Conservation (phyloP, 2,329 filamentous ascomycete genomes). For the Xylariales sp. region DNA sequence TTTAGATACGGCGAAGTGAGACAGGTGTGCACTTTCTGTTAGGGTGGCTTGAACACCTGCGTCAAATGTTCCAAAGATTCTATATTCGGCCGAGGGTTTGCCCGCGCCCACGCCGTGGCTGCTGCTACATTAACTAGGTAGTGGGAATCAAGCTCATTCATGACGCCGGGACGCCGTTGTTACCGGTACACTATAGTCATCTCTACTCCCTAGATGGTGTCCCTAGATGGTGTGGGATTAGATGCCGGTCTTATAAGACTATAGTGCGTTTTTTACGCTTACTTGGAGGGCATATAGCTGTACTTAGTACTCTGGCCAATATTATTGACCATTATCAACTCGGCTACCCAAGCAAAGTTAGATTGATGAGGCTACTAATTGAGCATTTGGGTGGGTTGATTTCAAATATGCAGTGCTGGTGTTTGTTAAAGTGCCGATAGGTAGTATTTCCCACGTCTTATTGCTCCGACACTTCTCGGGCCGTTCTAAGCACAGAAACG, state of each 20-base stretch:
- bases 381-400: constrained; percentile 5
- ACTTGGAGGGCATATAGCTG: constrained; percentile 3
- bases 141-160: constrained; percentile 41
- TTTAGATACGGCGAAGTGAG: constrained; percentile 30
- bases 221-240: constrained; percentile 1
- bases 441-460: constrained; percentile 2
- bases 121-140: constrained; percentile 22
- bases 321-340: constrained; percentile 1
- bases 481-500: constrained; percentile 6
- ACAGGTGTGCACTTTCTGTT: constrained; percentile 37
- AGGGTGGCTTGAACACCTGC: constrained; percentile 41
- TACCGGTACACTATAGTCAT: constrained; percentile 21
- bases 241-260: constrained; percentile 5
- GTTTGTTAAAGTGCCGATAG: constrained; percentile 5
- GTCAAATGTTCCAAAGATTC: constrained; percentile 41
- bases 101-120: constrained; percentile 43
- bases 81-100: constrained; percentile 49
- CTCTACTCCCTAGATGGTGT: background rate
- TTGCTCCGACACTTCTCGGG: constrained; percentile 17
- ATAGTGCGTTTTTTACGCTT: constrained; percentile 7
- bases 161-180: constrained; percentile 42
- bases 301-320: background rate
- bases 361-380: background rate
- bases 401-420: constrained; percentile 7
- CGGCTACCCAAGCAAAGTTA: background rate